phyloP scores from a whole-genome alignment of 2,329 filamentous ascomycete species.

The Colletotrichum filicis region DNA sequence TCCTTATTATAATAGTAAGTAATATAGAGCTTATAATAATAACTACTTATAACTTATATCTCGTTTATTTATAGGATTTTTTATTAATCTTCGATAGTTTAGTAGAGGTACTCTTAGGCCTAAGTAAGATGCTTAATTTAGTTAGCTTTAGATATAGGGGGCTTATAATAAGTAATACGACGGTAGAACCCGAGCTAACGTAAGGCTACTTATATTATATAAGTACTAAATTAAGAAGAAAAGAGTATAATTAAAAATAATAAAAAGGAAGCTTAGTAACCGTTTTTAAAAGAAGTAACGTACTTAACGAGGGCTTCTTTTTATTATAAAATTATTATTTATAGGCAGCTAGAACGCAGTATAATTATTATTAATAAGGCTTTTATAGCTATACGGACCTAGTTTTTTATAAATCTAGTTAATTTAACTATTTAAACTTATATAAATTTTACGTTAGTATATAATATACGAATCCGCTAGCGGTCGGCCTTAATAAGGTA shows the following conservation, averaged over 20 bases:
- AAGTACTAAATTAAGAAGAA: background rate
- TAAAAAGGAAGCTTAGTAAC: background rate
- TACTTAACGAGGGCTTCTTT: background rate
- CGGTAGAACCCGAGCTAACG: rapidly evolving
- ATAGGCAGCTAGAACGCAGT: background rate
- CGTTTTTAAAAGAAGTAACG: background rate
- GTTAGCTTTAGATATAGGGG: background rate
- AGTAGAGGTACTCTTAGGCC: background rate
- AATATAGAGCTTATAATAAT: background rate
- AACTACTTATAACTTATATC: background rate
- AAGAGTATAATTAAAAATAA: background rate
- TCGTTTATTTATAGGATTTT: background rate
- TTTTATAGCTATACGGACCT: background rate
- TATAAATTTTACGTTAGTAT: background rate
- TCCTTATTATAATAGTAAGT: background rate
- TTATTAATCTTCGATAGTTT: background rate
- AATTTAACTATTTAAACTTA: background rate
- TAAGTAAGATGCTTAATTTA: background rate
- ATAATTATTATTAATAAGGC: background rate
- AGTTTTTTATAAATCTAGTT: background rate
- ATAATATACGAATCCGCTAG: too few relatives aligned
- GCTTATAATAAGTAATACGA: background rate
- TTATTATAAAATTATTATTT: background rate
- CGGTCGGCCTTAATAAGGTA: too few relatives aligned
- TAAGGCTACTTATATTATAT: background rate